Conservation (phyloP, 2,329 filamentous ascomycete species). For the Penicillium sumatraense region DNA sequence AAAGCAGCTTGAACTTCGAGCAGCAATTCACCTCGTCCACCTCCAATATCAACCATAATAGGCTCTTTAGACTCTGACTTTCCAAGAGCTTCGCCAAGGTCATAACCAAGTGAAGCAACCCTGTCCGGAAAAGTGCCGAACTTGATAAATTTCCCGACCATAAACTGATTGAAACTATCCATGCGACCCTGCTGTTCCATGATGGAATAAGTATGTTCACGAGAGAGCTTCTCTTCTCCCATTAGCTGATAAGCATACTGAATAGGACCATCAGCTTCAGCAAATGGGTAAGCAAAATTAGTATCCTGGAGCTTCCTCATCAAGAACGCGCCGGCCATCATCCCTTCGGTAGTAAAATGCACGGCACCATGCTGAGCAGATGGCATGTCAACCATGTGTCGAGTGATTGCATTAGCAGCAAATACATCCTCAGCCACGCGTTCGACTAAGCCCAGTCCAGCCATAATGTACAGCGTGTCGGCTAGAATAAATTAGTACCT, state of each 20-base stretch:
- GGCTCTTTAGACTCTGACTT: constrained; percentile 14
- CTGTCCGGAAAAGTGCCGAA: constrained; percentile 39
- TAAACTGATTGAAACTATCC: constrained; percentile 46
- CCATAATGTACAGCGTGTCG: constrained; percentile 43
- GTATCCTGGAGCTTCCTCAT: constrained; percentile 40
- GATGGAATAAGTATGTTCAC: constrained; percentile 42
- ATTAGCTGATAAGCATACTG: constrained; percentile 41
- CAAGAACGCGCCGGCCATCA: constrained; percentile 41
- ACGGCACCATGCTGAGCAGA: constrained; percentile 42
- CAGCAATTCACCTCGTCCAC: constrained; percentile 42
- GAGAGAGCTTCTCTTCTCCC: constrained; percentile 32
- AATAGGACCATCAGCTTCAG: constrained; percentile 36
- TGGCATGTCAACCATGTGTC: constrained; percentile 39
- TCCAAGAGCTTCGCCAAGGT: constrained; percentile 31
- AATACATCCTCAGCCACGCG: constrained; percentile 36
- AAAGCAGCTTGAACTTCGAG: constrained; percentile 42
- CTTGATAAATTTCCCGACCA: constrained; percentile 44
- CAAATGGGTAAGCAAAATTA: constrained; percentile 42
- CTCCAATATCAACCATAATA: constrained; percentile 44
- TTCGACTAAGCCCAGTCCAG: constrained; percentile 41
- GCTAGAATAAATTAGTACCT: constrained; percentile 24
- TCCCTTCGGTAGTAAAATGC: constrained; percentile 43
- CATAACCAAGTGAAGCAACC: constrained; percentile 35
- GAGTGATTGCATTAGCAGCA: constrained; percentile 38
- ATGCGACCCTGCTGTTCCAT: constrained; percentile 43